Conservation (phyloP, 805 yeast species). For the Blastobotrys parvus region DNA sequence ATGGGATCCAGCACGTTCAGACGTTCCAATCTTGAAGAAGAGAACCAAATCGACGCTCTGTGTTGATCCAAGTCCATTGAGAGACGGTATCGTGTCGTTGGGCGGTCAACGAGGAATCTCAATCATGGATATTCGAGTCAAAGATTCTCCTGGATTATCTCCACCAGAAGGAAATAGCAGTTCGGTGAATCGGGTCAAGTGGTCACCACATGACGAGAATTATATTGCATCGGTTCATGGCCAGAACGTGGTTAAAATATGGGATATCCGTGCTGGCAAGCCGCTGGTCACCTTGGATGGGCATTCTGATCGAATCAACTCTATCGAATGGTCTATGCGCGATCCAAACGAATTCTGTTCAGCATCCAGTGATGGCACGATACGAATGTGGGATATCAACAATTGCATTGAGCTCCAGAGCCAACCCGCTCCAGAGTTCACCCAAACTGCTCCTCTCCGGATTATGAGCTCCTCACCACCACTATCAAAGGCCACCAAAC, state of each 20-base stretch:
- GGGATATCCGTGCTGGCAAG: constrained; percentile 63
- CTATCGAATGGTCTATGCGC: constrained; percentile 51
- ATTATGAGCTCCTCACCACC: neutral
- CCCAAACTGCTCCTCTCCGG: neutral
- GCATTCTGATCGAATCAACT: constrained; percentile 46
- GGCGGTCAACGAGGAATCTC: constrained; percentile 65
- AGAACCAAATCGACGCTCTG: constrained; percentile 43
- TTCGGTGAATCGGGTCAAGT: constrained; percentile 40
- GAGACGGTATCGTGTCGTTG: constrained; percentile 49
- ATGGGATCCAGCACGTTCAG: constrained; percentile 63
- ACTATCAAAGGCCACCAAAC: neutral
- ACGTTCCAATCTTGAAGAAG: constrained; percentile 49
- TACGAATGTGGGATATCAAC: constrained; percentile 56
- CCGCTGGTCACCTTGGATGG: constrained; percentile 48
- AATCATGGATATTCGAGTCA: constrained; percentile 57
- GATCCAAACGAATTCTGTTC: constrained; percentile 38
- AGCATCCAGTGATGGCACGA: constrained; percentile 56
- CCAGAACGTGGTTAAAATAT: constrained; percentile 49
- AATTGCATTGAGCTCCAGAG: constrained; percentile 9
- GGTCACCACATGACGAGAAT: constrained; percentile 57
- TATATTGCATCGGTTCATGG: constrained; percentile 57
- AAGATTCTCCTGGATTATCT: constrained; percentile 36
- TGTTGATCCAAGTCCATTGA: constrained; percentile 40
- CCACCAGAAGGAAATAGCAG: constrained; percentile 32
- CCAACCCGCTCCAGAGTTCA: neutral